Percentiles rank a stretch among this genome's conserved stretches.
Conservation (phyloP, 306 rosid genomes). For the Castanea crenata region DNA sequence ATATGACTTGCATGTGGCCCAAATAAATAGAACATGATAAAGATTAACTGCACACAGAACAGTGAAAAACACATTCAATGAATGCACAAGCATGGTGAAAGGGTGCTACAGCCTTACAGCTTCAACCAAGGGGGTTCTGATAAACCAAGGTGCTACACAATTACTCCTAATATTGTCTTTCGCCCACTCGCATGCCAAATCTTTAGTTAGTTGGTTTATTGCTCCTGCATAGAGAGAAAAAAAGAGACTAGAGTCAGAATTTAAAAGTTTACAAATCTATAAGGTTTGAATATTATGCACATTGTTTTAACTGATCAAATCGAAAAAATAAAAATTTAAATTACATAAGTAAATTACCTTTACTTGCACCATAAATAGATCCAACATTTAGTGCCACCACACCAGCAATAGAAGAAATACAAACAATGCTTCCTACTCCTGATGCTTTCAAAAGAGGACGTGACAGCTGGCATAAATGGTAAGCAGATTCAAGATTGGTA, state of each 20-base stretch:
- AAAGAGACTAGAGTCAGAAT: background rate
- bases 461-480: conserved; percentile 41
- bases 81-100: background rate
- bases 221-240: background rate
- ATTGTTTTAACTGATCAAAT: background rate
- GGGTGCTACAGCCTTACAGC: background rate
- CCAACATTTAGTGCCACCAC: background rate
- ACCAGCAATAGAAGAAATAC: conserved; percentile 34
- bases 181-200: background rate
- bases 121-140: background rate
- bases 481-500: conserved; percentile 41
- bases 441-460: conserved; percentile 47
- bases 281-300: background rate
- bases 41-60: too few species aligned
- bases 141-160: background rate
- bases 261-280: background rate
- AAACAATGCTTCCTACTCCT: conserved; percentile 32
- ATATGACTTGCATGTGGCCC: conserved; percentile 25
- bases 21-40: background rate
- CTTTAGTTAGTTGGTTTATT: background rate
- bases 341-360: conserved; percentile 11
- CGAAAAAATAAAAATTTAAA: background rate
- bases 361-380: conserved; percentile 28
- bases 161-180: background rate
- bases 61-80: background rate